Percentiles rank a stretch among this genome's conserved stretches.
Conservation (phyloP, 23 red algal genomes). For the Gracilaria caudata region DNA sequence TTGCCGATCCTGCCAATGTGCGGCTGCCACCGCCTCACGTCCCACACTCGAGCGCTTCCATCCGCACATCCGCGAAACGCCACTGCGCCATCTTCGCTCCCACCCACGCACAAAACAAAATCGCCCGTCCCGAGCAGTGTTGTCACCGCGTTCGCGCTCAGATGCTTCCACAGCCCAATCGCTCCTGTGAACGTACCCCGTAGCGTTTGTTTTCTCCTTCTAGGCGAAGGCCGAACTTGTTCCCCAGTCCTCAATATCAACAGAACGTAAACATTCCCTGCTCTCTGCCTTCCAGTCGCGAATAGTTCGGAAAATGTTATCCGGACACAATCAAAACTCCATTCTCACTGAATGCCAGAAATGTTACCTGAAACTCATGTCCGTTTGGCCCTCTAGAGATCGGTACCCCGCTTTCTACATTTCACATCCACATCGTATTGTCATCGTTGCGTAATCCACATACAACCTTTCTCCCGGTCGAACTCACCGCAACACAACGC, state of each 20-base stretch:
- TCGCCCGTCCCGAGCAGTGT: neutral
- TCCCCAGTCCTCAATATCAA: neutral
- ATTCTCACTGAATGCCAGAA: neutral
- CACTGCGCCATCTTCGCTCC: neutral
- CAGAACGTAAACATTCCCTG: neutral
- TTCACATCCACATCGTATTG: neutral
- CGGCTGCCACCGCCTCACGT: neutral
- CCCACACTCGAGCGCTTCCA: neutral
- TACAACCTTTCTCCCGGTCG: neutral
- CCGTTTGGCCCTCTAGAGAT: neutral
- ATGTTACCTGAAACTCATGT: neutral
- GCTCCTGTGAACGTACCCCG: no score
- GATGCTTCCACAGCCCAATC: neutral
- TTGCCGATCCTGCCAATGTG: neutral
- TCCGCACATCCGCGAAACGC: neutral
- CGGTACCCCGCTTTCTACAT: neutral
- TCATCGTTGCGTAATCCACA: constrained; percentile 15
- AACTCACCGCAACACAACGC: neutral
- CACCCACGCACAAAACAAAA: neutral
- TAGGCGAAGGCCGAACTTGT: no score
- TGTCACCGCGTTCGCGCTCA: neutral
- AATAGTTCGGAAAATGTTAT: neutral
- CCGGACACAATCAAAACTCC: neutral
- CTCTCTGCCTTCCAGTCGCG: neutral
- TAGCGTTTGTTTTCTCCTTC: no score